Evolutionary conservation across 257 asterid species (phyloP).

Genomic region (Solanum medicagineum): DNA sequence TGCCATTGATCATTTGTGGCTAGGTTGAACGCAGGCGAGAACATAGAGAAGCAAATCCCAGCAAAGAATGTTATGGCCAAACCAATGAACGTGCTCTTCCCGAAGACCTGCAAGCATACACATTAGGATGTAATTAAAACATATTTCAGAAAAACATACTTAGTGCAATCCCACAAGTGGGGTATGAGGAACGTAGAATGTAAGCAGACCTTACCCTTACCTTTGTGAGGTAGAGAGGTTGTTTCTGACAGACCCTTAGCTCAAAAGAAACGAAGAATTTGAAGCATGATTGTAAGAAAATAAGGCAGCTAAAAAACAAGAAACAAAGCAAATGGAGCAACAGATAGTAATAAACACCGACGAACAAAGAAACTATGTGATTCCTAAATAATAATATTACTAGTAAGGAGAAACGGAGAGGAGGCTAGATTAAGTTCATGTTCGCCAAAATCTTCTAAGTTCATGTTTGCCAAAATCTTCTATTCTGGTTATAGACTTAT

Average conservation of each 20-base stretch:
- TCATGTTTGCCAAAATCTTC: neutral
- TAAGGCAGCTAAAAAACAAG: no score
- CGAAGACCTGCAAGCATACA: conserved; percentile 50
- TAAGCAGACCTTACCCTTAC: neutral
- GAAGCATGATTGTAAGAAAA: no score
- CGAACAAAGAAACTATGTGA: no score
- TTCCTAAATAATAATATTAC: no score
- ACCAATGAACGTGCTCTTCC: conserved; percentile 70
- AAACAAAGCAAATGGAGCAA: no score
- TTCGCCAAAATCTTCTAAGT: neutral
- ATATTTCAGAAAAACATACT: neutral
- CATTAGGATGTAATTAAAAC: neutral
- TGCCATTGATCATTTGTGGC: conserved; percentile 94
- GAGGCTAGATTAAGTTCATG: no score
- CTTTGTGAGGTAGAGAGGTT: neutral
- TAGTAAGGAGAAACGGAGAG: no score
- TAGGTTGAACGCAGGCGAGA: conserved; percentile 84
- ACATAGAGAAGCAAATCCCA: conserved; percentile 75
- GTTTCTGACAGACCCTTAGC: neutral
- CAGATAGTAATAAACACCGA: no score
- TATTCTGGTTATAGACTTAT: neutral
- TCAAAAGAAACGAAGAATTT: no score
- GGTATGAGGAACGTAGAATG: no score
- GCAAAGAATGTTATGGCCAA: conserved; percentile 78
- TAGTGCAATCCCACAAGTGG: no score